These are phyloP conservation scores for Fusarium equiseti DNA, from an alignment of 2,329 filamentous ascomycete genomes.

Conservation along the genomic window DNA sequence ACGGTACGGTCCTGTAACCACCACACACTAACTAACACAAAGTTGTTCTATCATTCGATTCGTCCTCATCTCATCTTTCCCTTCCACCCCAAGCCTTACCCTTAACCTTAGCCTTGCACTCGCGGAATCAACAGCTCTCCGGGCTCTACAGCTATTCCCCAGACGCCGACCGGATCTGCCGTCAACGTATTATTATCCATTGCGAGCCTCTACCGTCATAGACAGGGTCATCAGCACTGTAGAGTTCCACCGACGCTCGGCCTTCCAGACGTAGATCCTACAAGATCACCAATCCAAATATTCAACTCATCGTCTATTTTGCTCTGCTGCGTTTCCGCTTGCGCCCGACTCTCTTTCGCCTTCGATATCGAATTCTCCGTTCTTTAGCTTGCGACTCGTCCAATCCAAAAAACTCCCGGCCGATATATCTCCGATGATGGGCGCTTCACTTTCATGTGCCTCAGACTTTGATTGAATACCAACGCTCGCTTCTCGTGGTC, in stretches of 20 bases:
- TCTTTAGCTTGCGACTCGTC: constrained; percentile 12
- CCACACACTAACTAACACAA: constrained; percentile 21
- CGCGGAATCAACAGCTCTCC: constrained; percentile 18
- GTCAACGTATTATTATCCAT: constrained; percentile 15
- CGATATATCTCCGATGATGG: constrained; percentile 50
- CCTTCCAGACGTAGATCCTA: constrained; percentile 34
- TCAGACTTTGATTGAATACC: constrained; percentile 46
- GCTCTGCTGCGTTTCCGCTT: constrained; percentile 8
- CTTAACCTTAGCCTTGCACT: background rate
- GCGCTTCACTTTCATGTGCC: constrained; percentile 47
- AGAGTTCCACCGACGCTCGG: constrained; percentile 32
- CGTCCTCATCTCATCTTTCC: constrained; percentile 6
- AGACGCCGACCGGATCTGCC: constrained; percentile 20
- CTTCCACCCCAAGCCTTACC: constrained; percentile 5
- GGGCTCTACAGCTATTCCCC: constrained; percentile 2
- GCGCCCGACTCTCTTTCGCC: constrained; percentile 23
- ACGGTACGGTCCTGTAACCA: constrained; percentile 23
- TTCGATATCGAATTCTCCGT: constrained; percentile 1
- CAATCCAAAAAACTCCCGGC: constrained; percentile 23
- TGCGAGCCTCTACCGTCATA: constrained; percentile 34
- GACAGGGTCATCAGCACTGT: constrained; percentile 26
- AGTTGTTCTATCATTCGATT: constrained; percentile 24
- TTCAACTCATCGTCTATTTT: constrained; percentile 6
- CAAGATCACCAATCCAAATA: constrained; percentile 19
- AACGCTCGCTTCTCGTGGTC: constrained; percentile 43